phyloP scores from a whole-genome alignment of 805 yeast genomes.

The Zygosaccharomyces kombuchaensis region DNA sequence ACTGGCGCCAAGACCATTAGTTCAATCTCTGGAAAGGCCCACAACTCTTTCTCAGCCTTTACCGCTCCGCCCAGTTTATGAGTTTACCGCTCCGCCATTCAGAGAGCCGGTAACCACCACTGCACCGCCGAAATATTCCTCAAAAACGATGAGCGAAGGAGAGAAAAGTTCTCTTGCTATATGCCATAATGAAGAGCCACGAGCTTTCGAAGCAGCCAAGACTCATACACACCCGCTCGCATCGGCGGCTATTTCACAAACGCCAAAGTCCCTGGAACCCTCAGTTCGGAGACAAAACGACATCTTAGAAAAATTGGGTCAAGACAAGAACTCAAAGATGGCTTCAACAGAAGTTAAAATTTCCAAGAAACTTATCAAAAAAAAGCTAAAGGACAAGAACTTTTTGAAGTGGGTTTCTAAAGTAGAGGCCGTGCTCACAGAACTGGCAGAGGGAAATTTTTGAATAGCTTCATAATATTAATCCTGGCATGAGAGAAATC shows the following conservation, averaged over 20 bases:
- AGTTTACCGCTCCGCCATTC: not conserved
- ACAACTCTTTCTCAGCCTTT: not conserved
- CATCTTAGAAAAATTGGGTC: not conserved
- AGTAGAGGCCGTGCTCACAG: slow-evolving; percentile 9
- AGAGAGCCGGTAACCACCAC: not conserved
- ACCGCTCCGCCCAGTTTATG: not conserved
- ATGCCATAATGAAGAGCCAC: not conserved
- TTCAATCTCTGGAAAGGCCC: not conserved
- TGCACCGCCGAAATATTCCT: not conserved
- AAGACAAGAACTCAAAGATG: not conserved
- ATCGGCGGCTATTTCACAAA: not conserved
- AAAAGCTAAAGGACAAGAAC: slow-evolving; percentile 23
- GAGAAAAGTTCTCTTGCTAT: not conserved
- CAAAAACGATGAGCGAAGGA: not conserved
- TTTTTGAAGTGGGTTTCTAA: slow-evolving; percentile 32
- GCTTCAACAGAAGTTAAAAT: slow-evolving; percentile 11
- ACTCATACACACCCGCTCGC: not conserved
- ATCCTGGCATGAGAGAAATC: not conserved
- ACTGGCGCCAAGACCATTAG: not conserved
- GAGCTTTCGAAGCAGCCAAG: not conserved
- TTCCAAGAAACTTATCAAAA: slow-evolving; percentile 19
- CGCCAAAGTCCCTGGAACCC: not conserved
- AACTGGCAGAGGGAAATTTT: slow-evolving; percentile 4
- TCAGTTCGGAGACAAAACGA: not conserved
- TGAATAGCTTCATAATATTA: not conserved